phyloP scores from a whole-genome alignment of 2,329 filamentous ascomycete genomes.

The Pseudogymnoascus pannorum region DNA sequence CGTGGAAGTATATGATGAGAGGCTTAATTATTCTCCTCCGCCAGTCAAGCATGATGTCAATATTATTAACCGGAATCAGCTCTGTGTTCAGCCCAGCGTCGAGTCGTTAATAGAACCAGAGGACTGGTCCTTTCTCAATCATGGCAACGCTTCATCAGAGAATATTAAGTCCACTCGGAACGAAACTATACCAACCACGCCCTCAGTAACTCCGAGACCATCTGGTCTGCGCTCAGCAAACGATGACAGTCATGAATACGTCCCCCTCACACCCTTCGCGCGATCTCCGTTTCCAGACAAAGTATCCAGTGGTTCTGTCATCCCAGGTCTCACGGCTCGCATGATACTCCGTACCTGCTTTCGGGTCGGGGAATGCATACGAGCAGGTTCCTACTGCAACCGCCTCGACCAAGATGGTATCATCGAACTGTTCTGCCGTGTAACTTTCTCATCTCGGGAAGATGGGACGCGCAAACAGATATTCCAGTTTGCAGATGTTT shows the following conservation, averaged over 20 bases:
- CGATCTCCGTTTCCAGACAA: constrained; percentile 43
- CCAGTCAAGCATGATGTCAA: not conserved
- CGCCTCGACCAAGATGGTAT: constrained; percentile 44
- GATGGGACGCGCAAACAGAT: constrained; percentile 43
- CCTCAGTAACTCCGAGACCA: not conserved
- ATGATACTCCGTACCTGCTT: constrained; percentile 53
- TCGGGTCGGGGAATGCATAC: constrained; percentile 53
- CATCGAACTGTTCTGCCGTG: constrained; percentile 58
- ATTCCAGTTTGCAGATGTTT: constrained; percentile 58
- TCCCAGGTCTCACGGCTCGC: constrained; percentile 43
- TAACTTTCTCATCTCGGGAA: constrained; percentile 51
- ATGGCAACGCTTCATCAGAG: not conserved
- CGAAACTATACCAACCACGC: not conserved
- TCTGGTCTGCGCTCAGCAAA: not conserved
- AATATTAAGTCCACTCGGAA: not conserved
- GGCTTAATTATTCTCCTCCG: constrained; percentile 24
- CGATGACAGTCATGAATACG: constrained; percentile 25
- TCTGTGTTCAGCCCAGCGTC: not conserved
- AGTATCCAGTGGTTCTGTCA: constrained; percentile 44
- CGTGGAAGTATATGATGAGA: constrained; percentile 22
- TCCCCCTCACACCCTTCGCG: constrained; percentile 37
- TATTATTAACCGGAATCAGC: constrained; percentile 6
- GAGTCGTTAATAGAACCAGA: constrained; percentile 14
- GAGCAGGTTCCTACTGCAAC: constrained; percentile 36
- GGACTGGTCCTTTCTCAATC: constrained; percentile 22